phyloP scores from a whole-genome alignment of 2,329 filamentous ascomycete genomes.

The Cytospora piceae region DNA sequence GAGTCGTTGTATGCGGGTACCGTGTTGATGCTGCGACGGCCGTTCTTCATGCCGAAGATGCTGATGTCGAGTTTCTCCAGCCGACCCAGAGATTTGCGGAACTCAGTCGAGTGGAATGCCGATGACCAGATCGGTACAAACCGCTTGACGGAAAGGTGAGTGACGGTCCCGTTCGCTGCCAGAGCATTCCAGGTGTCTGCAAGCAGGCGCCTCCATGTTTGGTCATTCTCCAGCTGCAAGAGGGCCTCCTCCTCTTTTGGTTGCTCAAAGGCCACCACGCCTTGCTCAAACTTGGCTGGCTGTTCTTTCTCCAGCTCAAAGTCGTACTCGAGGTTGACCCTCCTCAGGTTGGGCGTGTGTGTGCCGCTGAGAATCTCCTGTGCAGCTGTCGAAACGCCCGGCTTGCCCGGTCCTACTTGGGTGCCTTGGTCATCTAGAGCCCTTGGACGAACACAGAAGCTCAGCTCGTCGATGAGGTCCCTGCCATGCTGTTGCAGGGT shows the following conservation, averaged over 20 bases:
- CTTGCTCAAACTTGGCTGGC: slow-evolving; percentile 10
- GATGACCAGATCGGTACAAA: slow-evolving; percentile 28
- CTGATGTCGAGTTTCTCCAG: slow-evolving; percentile 25
- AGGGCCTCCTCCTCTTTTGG: slow-evolving; percentile 26
- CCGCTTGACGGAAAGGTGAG: slow-evolving; percentile 22
- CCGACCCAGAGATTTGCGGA: slow-evolving; percentile 19
- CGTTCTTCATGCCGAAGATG: slow-evolving; percentile 25
- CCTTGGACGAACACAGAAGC: slow-evolving; percentile 17
- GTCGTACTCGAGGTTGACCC: slow-evolving; percentile 25
- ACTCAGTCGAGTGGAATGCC: slow-evolving; percentile 20
- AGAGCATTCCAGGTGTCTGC: slow-evolving; percentile 26
- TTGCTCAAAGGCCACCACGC: slow-evolving; percentile 24
- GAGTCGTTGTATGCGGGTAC: slow-evolving; percentile 28
- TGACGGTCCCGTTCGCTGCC: slow-evolving; percentile 23
- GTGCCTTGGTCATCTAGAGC: slow-evolving; percentile 10
- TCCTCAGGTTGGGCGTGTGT: slow-evolving; percentile 20
- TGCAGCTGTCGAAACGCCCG: slow-evolving; percentile 22
- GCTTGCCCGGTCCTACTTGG: slow-evolving; percentile 8
- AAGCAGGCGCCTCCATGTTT: slow-evolving; percentile 27
- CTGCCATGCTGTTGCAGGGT: slow-evolving; percentile 20
- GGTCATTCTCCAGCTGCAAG: slow-evolving; percentile 27
- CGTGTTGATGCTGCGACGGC: slow-evolving; percentile 28
- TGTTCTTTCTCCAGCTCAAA: slow-evolving; percentile 18
- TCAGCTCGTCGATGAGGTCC: slow-evolving; percentile 22
- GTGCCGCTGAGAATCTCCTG: slow-evolving; percentile 24